Base-by-base conservation (phyloP, 345 rosid genomes). In the Viola odorata region DNA sequence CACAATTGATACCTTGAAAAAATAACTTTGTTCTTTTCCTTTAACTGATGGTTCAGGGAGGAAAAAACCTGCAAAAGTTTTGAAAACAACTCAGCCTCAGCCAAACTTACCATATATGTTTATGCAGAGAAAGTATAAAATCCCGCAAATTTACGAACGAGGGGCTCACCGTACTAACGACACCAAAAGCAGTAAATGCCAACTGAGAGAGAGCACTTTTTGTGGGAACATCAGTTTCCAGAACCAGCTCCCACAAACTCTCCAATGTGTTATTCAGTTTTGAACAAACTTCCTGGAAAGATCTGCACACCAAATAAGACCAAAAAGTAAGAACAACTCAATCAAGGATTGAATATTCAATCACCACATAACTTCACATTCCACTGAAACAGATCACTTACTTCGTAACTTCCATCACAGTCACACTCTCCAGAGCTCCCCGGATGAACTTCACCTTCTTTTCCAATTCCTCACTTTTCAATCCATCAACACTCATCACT, bases 251-350 rank as follows among this genome's bases (percentile, higher is more conserved):
- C 70, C 61, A 69, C 72, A 94, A 67, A 72, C 84, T 79, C 73
- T 86, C 85, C 74, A 94, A 70, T 73, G 87, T 74, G 32, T 67
- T 72, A 49, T 74, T 77, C 57, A 94, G 80, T 59, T 72, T 80
- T 36, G 77, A 75, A 73, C 95, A 83, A 53, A 78, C 87, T 66
- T 51, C 89, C 61, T 72, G 80, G 38, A 91, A 85, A 45, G 89
- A 85, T 67, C 99, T 94, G 32, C 32, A 84, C 81, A 80, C 68
- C 50, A 48, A 57, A 60, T 62, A 40, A 68, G 45, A 51, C 36
- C 48, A 50, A 41, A 23, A 12, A 48, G 32, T 37, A 65, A 54
- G 49, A 61, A 58, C 70, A 69, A 66, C 17, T 39, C 52, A 55
- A 56, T 38, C 32, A 48, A 41, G 16, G 36, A 54, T 5, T 54